A percentile compares a stretch with the other conserved stretches of the same genome.
These are phyloP conservation scores for Gamarada debralockiae DNA, from an alignment of 495 filamentous ascomycete genomes.

Conservation along the genomic window DNA sequence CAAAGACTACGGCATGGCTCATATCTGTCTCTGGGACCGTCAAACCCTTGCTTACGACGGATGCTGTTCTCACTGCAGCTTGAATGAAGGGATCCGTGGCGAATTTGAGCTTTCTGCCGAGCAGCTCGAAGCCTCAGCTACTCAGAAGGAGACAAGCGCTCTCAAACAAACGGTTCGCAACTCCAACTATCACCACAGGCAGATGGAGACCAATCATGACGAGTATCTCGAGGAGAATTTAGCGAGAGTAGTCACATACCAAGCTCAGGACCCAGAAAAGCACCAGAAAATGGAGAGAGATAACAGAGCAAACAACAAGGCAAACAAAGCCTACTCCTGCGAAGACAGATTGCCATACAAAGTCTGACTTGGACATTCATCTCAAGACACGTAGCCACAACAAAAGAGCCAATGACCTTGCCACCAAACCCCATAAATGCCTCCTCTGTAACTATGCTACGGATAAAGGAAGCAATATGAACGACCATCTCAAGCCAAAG, in stretches of 20 bases:
- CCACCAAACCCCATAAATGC: too few species aligned
- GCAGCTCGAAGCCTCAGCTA: slow-evolving; percentile 4
- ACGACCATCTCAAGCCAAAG: too few species aligned
- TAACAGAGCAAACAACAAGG: background rate
- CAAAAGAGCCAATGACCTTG: too few species aligned
- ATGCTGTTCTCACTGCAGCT: slow-evolving; percentile 6
- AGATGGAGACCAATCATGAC: slow-evolving; percentile 7
- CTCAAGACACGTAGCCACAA: too few species aligned
- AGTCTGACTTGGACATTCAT: too few species aligned
- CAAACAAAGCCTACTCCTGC: background rate
- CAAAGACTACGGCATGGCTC: slow-evolving; percentile 6
- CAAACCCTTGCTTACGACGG: slow-evolving; percentile 7
- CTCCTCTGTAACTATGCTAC: too few species aligned
- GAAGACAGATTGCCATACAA: too few species aligned
- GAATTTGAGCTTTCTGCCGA: slow-evolving; percentile 11
- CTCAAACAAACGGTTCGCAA: background rate
- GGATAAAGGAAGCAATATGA: too few species aligned
- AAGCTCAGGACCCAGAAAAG: slow-evolving; percentile 4
- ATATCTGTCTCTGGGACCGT: slow-evolving; percentile 3
- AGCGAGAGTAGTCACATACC: too few species aligned
- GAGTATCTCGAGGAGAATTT: background rate
- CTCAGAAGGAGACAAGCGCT: background rate
- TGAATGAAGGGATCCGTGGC: slow-evolving; percentile 8
- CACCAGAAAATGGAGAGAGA: slow-evolving; percentile 1
- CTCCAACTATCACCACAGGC: slow-evolving; percentile 5